These are phyloP conservation scores for Suillus weaverae DNA, from an alignment of 768 basidiomycete genomes.

Conservation along the genomic window DNA sequence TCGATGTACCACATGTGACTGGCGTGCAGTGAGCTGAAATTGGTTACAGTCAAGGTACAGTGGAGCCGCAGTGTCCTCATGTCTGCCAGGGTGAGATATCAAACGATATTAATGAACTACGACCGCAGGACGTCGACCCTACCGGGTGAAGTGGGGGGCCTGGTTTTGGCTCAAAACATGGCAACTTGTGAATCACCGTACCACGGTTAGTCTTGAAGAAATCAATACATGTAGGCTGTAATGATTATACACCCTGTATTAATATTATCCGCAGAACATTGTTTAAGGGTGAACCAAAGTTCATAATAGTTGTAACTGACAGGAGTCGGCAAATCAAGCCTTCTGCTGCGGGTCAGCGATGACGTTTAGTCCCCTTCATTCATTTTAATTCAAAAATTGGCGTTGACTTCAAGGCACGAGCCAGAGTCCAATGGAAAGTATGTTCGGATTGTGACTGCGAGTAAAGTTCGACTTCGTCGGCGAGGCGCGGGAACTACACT, in stretches of 20 bases:
- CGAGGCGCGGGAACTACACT: neutral
- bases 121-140: neutral
- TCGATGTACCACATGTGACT: neutral
- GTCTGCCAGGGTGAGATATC: neutral
- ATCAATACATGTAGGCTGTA: neutral
- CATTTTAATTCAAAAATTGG: neutral
- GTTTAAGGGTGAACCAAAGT: neutral
- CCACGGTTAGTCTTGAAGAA: neutral
- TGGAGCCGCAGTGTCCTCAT: neutral
- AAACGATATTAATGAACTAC: neutral
- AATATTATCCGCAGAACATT: neutral
- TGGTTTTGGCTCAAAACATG: neutral
- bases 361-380: slow-evolving; percentile 48
- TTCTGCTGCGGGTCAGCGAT: slow-evolving; percentile 88
- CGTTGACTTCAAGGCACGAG: slow-evolving; percentile 91
- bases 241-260: neutral
- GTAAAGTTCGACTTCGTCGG: neutral
- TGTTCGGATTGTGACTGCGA: slow-evolving; percentile 36
- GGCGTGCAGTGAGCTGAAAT: neutral
- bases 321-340: slow-evolving; percentile 89
- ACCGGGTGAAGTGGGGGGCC: neutral
- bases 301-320: neutral
- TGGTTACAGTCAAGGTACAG: neutral
- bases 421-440: slow-evolving; percentile 93
- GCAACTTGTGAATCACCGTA: neutral